Evolutionary conservation across 2,329 filamentous ascomycete species (phyloP), one percentile per base, ranked within the genome.

Genomic region (Elsinoe australis): DNA sequence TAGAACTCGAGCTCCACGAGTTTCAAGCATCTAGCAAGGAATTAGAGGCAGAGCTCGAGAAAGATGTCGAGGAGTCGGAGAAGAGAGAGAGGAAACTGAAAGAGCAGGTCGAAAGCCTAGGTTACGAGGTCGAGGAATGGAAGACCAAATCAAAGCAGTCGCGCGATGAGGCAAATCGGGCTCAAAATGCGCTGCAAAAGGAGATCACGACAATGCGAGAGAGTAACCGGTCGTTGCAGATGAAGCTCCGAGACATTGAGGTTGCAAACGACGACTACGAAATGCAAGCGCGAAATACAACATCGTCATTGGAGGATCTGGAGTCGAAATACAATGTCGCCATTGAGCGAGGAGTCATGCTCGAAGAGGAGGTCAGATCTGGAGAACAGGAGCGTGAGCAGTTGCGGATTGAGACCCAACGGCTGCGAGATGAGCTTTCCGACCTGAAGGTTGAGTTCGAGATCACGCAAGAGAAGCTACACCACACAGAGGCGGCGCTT

Each of bases 231-330:
- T 82, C 83, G 3, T 69, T 95, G 52, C 85, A 92, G 59, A 73
- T 95, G 54, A 86, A 78, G 66, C 72, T 98, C 50, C 83, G 92
- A 56, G 92, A 98, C 65, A 95, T 90, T 58, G 92, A 98, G 68
- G 92, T 98, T 49, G 87, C 86, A 64, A 98, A 96, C 69, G 92
- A 98, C 72, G 92, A 98, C 67, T 95, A 90, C 63, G 92, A 98
- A 71, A 82, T 88, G 56, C 90, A 96, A 70, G 90, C 92, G 56
- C 82, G 92, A 58, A 92, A 95, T 67, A 95, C 90, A 21, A 89
- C 87, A 28, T 95, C 89, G 35, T 95, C 90, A 44, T 78, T 96
- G 53, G 92, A 98, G 68, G 92, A 98, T 62, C 75, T 98, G 66
- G 92, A 98, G 68, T 90, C 85, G 53, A 98, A 96, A 67, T 95